Evolutionary conservation across 2,329 filamentous ascomycete genomes (phyloP), one percentile per base, ranked within the genome.

Genomic region (Penicillium griseofulvum): DNA sequence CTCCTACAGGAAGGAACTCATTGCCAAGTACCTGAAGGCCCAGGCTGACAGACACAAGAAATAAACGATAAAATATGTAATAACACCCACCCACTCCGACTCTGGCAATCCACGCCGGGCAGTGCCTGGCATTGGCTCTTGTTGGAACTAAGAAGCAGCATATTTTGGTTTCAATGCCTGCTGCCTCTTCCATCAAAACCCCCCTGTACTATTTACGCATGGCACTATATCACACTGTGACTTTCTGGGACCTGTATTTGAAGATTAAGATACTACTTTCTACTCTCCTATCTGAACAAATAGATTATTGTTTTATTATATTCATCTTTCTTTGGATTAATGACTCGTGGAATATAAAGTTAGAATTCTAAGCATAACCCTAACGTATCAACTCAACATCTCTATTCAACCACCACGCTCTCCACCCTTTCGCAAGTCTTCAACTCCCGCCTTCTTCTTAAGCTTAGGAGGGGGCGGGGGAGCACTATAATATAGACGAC

Each of bases 11-110:
- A 88, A 83, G 74, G 87, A 89, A 71, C 74, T 90, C 47, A 78
- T 89, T 39, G 80, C 83, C 24, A 87, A 87, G 74, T 81, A 87
- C 67, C 79, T 87, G 68, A 89, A 89, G 78, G 81, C 81, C 60
- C 80, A 85, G 73, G 82, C 81, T 42, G 86, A 85, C 59, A 83
- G 81, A 72, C 81, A 84, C 69, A 84, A 85, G 76, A 85, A 84
- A 76, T 81, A 73, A 73, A 55, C 50, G 26, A 39, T 49, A 54
- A 36, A 42, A 52, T 50, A 46, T 55, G 51, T 57, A 48, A 57
- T 56, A 55, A 49, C 29, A 38, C 41, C 28, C 14, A 24, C 33
- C 46, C 49, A 28, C 22, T 42, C 52, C 50, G 54, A 55, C 55
- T 33, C 41, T 17, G 9, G 16, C 52, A 46, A 44, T 17, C 52